Evolutionary conservation across 306 rosid genomes (phyloP), one percentile per base, ranked within the genome.

Genomic region (Prunus mume): DNA sequence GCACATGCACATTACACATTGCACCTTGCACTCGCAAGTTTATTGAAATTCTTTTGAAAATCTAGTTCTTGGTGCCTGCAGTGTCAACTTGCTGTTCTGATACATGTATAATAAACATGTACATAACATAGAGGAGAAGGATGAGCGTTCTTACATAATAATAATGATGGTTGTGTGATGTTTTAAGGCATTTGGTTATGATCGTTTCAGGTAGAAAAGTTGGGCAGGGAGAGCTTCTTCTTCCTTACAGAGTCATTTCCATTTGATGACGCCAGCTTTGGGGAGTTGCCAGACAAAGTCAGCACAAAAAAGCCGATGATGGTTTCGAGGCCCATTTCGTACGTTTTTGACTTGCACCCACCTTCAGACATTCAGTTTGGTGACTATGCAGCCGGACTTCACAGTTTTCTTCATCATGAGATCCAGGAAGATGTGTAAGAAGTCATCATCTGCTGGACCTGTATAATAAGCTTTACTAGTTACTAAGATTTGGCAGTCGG

Each of bases 181-280:
- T 30, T 24, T 20, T 17, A 12, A 34, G 79, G 78, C 18, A 55
- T 76, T 18, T 73, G 55, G 6, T 79, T 76, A 60, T 69, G 17
- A 47, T 71, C 74, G 52, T 87, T 85, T 79, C 87, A 93, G 98
- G 97, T 83, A 69, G 98, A 93, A 78, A 89, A 81, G 82, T 68
- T 89, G 85, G 96, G 83, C 18, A 87, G 97, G 68, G 96, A 88
- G 1, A 68, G 90, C 82, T 91, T 93, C 76, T 91, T 93, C 86
- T 78, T 81, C 74, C 92, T 91, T 6, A 52, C 56, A 10, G 78
- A 89, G 69, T 91, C 98, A 55, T 93, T 89, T 83, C 90, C 90
- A 18, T 91, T 82, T 52, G 97, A 91, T 45, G 91, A 91, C 83
- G 19, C 12, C 38, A 89, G 77, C 87, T 91, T 89, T 14, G 98